Conservation (phyloP, 1,284 basidiomycete genomes). For the Erythrobasidium hasegawianum region DNA sequence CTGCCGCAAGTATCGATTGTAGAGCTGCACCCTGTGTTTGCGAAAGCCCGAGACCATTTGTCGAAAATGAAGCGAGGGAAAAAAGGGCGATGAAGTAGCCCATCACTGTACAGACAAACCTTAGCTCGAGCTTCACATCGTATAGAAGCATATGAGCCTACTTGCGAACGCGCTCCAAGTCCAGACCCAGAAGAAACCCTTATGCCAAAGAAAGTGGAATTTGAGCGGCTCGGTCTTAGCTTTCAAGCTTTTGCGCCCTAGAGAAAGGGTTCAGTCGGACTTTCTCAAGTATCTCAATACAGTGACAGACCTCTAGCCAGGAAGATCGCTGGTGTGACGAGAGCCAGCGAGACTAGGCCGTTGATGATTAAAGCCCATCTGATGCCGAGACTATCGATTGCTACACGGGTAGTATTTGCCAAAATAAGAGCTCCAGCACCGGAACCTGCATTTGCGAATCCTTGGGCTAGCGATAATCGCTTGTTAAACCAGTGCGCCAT, state of each 20-base stretch:
- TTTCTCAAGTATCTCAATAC: not conserved
- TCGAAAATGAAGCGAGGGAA: slow-evolving; percentile 52
- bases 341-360: slow-evolving; percentile 48
- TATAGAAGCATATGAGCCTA: slow-evolving; percentile 5
- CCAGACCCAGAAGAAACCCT: slow-evolving; percentile 46
- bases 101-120: slow-evolving; percentile 42
- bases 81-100: slow-evolving; percentile 53
- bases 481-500: slow-evolving; percentile 48
- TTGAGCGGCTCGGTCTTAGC: slow-evolving; percentile 44
- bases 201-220: slow-evolving; percentile 44
- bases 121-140: not conserved
- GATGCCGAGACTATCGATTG: slow-evolving; percentile 46
- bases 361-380: slow-evolving; percentile 50
- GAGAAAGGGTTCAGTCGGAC: not conserved
- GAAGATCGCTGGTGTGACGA: slow-evolving; percentile 48
- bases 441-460: slow-evolving; percentile 46
- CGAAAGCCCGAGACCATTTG: slow-evolving; percentile 49
- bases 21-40: slow-evolving; percentile 52
- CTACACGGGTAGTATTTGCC: slow-evolving; percentile 47
- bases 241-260: slow-evolving; percentile 15
- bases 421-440: slow-evolving; percentile 50
- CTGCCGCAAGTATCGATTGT: slow-evolving; percentile 52
- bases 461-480: slow-evolving; percentile 47
- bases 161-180: slow-evolving; percentile 41
- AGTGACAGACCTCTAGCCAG: slow-evolving; percentile 47